Evolutionary conservation across 2,329 filamentous ascomycete species (phyloP), one percentile per base, ranked within the genome.

Genomic region (Mycosphaerelloides madeirae): DNA sequence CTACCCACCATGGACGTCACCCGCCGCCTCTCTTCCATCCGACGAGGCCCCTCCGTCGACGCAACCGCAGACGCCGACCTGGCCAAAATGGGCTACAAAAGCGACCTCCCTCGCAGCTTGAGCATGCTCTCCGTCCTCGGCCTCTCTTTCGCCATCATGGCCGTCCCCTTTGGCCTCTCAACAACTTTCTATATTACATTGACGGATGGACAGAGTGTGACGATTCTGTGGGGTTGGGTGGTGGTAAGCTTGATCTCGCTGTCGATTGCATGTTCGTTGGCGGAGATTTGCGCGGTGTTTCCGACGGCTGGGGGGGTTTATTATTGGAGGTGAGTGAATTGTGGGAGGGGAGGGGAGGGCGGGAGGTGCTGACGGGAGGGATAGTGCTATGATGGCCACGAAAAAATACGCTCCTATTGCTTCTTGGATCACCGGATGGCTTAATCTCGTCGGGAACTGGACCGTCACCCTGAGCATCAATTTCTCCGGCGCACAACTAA

Each of bases 101-200:
- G 74, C 41, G 82, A 85, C 60, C 61, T 87, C 33, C 81, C 82
- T 13, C 73, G 82, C 48, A 81, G 79, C 54, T 63, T 86, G 51
- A 80, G 77, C 61, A 85, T 85, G 81, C 65, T 85, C 57, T 83
- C 79, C 58, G 79, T 87, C 20, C 69, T 87, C 34, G 83, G 83
- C 39, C 58, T 83, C 66, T 84, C 81, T 34, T 87, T 87, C 60
- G 83, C 83, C 40, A 86, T 87, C 63, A 86, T 87, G 81, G 83
- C 83, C 9, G 81, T 81, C 9, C 81, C 81, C 1, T 84, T 81
- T 54, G 83, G 83, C 29, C 70, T 85, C 29, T 79, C 74, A 22
- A 85, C 83, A 13, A 86, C 83, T 1, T 70, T 87, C 50, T 81
- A 79, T 65, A 83, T 85, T 60, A 80, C 79, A 16, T 71, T 87